phyloP scores from a whole-genome alignment of 106 monocot species.

The Phalaenopsis aphrodite region DNA sequence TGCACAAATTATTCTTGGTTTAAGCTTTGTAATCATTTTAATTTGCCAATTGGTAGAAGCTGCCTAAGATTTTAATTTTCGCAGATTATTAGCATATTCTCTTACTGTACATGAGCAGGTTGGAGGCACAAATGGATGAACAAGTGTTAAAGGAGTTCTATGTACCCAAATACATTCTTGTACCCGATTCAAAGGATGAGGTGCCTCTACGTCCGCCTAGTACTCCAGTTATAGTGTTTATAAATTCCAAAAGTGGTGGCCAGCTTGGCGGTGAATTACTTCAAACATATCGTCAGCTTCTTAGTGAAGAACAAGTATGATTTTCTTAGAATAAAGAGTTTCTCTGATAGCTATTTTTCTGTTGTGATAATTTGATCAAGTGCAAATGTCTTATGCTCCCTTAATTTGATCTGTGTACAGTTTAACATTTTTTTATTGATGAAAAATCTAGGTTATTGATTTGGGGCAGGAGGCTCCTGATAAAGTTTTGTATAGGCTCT shows the following conservation, averaged over 20 bases:
- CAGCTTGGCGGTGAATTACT: conserved; percentile 81
- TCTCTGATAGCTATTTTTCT: background rate
- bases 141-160: conserved; percentile 36
- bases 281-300: conserved; percentile 60
- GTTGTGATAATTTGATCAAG: background rate
- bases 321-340: conserved; percentile 1
- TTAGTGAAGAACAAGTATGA: conserved; percentile 55
- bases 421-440: background rate
- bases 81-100: background rate
- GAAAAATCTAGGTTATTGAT: conserved; percentile 70
- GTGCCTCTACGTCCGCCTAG: conserved; percentile 16
- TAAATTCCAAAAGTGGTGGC: conserved; percentile 78
- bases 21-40: background rate
- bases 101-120: conserved; percentile 7
- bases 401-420: background rate
- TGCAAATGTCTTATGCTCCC: background rate
- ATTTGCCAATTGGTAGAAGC: background rate
- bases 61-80: background rate
- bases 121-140: conserved; percentile 8
- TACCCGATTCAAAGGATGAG: conserved; percentile 18
- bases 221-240: conserved; percentile 81
- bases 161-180: conserved; percentile 65
- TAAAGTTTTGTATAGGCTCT: conserved; percentile 70
- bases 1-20: background rate
- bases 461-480: conserved; percentile 81